Conservation (phyloP, 2,329 filamentous ascomycete genomes). For the Monilinia fructicola region DNA sequence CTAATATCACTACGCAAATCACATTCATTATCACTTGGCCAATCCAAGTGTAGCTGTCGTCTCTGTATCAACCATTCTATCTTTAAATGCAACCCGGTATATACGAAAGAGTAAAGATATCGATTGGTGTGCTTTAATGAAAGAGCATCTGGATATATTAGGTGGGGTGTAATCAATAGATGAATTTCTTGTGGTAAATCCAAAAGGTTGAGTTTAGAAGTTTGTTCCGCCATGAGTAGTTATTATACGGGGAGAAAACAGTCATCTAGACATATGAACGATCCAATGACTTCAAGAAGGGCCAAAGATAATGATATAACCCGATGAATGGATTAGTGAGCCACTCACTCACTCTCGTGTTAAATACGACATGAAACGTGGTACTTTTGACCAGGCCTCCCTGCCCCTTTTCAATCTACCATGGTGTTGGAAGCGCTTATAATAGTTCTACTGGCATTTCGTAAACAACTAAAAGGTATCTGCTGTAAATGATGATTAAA, state of each 20-base stretch:
- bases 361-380: conserved; percentile 11
- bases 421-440: too few relatives aligned
- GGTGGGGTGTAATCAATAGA: conserved; percentile 56
- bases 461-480: too few relatives aligned
- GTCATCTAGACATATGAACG: neutral
- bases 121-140: conserved; percentile 66
- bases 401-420: neutral
- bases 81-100: conserved; percentile 65
- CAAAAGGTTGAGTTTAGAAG: conserved; percentile 18
- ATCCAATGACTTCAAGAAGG: neutral
- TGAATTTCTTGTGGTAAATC: conserved; percentile 66
- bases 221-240: neutral
- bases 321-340: neutral
- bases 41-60: conserved; percentile 61
- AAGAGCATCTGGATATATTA: conserved; percentile 69
- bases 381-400: conserved; percentile 2
- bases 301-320: neutral
- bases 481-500: too few relatives aligned
- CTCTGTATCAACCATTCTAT: conserved; percentile 68
- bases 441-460: too few relatives aligned
- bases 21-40: conserved; percentile 58
- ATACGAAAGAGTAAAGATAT: conserved; percentile 63
- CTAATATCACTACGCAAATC: conserved; percentile 58
- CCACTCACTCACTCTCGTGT: neutral
- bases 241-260: neutral